Conservation (phyloP, 768 basidiomycete genomes). For the Mycena polygramma region DNA sequence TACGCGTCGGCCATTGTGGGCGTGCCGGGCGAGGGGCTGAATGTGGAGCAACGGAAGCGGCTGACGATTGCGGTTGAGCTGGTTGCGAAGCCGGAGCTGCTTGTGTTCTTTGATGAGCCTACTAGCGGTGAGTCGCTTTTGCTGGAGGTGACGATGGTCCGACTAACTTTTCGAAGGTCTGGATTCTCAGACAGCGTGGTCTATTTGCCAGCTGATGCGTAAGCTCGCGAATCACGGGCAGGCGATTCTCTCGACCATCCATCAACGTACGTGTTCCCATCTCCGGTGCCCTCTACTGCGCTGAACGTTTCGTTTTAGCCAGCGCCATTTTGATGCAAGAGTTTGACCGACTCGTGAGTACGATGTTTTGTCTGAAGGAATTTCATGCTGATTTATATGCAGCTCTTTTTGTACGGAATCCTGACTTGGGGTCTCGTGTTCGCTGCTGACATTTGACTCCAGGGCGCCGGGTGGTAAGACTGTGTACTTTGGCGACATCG, state of each 20-base stretch:
- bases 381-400: neutral
- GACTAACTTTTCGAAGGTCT: conserved; percentile 34
- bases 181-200: conserved; percentile 66
- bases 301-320: conserved; percentile 21
- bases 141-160: neutral
- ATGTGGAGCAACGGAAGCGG: conserved; percentile 60
- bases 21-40: conserved; percentile 48
- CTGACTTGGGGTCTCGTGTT: neutral
- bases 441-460: neutral
- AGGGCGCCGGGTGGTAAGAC: conserved; percentile 65
- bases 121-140: conserved; percentile 52
- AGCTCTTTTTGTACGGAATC: conserved; percentile 19
- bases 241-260: conserved; percentile 66
- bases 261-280: conserved; percentile 34
- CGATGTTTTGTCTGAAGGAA: neutral
- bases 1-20: conserved; percentile 62
- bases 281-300: neutral
- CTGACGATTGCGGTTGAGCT: conserved; percentile 69
- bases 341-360: conserved; percentile 59
- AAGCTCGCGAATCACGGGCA: conserved; percentile 68
- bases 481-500: conserved; percentile 71
- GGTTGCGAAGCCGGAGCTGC: conserved; percentile 63
- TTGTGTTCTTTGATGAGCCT: conserved; percentile 72
- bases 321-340: conserved; percentile 62
- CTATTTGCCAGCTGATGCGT: conserved; percentile 59